Conservation (phyloP, 495 filamentous ascomycete species). For the Penicillium canariense region DNA sequence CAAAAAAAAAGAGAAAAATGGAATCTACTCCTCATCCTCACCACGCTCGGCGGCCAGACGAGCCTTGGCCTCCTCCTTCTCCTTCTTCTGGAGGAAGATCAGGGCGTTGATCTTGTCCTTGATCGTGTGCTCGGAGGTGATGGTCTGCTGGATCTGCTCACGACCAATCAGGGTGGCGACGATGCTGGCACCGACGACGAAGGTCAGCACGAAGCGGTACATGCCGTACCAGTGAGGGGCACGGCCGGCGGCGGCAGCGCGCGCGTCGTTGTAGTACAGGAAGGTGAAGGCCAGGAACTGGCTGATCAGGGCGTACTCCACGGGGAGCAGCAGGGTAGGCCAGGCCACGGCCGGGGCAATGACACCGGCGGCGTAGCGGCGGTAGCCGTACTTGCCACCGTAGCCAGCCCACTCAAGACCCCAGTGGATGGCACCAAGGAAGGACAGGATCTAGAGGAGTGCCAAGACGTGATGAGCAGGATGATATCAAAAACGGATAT, state of each 20-base stretch:
- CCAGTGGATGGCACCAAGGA: slow-evolving; percentile 97
- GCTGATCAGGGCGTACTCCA: slow-evolving; percentile 82
- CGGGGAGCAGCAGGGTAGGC: slow-evolving; percentile 85
- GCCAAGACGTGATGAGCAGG: slow-evolving; percentile 7
- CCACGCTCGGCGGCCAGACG: slow-evolving; percentile 45
- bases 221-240: slow-evolving; percentile 88
- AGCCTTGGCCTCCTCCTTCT: slow-evolving; percentile 60
- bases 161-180: slow-evolving; percentile 83
- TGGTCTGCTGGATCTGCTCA: slow-evolving; percentile 70
- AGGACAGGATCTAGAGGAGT: slow-evolving; percentile 73
- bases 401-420: slow-evolving; percentile 76
- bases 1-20: background rate
- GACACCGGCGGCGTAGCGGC: slow-evolving; percentile 80
- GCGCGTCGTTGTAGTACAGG: slow-evolving; percentile 85
- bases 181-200: slow-evolving; percentile 84
- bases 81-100: slow-evolving; percentile 57
- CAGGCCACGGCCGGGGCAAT: slow-evolving; percentile 82
- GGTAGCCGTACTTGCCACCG: slow-evolving; percentile 69
- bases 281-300: slow-evolving; percentile 89
- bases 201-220: slow-evolving; percentile 95
- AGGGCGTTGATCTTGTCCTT: slow-evolving; percentile 65
- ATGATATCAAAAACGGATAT: background rate
- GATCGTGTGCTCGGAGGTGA: slow-evolving; percentile 46
- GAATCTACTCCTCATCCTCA: slow-evolving; percentile 47
- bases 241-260: slow-evolving; percentile 73